Evolutionary conservation across 2,329 filamentous ascomycete genomes (phyloP).

Genomic region (Hymenoscyphus infarciens): DNA sequence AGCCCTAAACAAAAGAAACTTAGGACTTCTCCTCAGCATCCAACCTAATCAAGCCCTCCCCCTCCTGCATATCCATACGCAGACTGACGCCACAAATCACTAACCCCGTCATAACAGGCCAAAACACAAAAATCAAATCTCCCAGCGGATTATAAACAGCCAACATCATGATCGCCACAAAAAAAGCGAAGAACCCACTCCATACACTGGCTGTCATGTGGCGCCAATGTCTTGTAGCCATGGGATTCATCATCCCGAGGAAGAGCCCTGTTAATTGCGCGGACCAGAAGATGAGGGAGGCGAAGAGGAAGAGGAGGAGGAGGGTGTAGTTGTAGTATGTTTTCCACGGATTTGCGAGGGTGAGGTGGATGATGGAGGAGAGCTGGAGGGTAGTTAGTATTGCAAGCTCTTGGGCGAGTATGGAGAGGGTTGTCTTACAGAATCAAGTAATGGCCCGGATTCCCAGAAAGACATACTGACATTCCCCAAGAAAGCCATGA

Average conservation of each 20-base stretch:
- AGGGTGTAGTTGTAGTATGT: background rate
- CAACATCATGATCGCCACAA: background rate
- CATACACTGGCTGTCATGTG: background rate
- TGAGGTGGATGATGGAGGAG: background rate
- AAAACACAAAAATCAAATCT: constrained; percentile 1
- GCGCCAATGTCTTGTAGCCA: background rate
- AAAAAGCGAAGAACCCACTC: background rate
- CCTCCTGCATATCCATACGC: background rate
- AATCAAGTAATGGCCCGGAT: background rate
- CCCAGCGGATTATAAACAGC: background rate
- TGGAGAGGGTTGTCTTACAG: no score
- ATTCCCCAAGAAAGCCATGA: background rate
- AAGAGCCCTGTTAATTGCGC: background rate
- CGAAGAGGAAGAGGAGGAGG: background rate
- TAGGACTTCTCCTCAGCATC: background rate
- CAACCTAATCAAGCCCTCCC: background rate
- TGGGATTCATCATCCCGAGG: background rate
- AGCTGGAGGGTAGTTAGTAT: background rate
- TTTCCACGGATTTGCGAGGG: background rate
- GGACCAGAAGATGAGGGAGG: background rate
- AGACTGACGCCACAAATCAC: background rate
- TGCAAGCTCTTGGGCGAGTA: no score
- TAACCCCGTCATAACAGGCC: constrained; percentile 3
- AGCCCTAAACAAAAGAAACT: background rate
- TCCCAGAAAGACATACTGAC: background rate